Conservation (phyloP, 345 rosid genomes). For the Kandelia obovata region DNA sequence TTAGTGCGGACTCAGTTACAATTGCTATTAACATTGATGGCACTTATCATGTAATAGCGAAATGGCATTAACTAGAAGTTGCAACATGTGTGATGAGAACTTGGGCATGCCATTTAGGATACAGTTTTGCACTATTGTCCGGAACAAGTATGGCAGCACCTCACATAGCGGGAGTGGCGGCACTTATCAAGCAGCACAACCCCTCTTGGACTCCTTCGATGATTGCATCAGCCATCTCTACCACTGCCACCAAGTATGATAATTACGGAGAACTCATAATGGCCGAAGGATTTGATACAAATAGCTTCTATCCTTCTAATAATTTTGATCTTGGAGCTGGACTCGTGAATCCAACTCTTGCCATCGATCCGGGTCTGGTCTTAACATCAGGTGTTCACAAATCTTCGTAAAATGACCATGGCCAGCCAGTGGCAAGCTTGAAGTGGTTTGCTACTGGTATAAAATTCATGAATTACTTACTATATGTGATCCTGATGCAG, state of each 20-base stretch:
- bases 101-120: conserved; percentile 32
- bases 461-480: not conserved
- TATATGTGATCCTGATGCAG: conserved; percentile 30
- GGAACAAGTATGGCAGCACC: conserved; percentile 96
- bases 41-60: not conserved
- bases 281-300: conserved; percentile 42
- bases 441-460: not conserved
- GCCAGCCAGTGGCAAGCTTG: no score
- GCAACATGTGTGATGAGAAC: not conserved
- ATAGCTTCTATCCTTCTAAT: conserved; percentile 40
- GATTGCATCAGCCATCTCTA: conserved; percentile 76
- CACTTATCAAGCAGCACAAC: conserved; percentile 59
- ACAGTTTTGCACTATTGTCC: conserved; percentile 62
- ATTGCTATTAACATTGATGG: no score
- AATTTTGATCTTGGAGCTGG: conserved; percentile 76
- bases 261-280: conserved; percentile 49
- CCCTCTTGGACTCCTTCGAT: conserved; percentile 80
- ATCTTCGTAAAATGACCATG: not conserved
- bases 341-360: conserved; percentile 55
- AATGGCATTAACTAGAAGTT: not conserved
- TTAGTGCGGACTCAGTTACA: not conserved
- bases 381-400: conserved; percentile 48
- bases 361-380: conserved; percentile 80
- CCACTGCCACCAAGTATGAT: conserved; percentile 56
- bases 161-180: conserved; percentile 68